A percentile compares a stretch with the other conserved stretches of the same genome.
These are phyloP conservation scores for Circinella minor DNA, from an alignment of 371 early-diverging fungal genomes.

Conservation along the genomic window DNA sequence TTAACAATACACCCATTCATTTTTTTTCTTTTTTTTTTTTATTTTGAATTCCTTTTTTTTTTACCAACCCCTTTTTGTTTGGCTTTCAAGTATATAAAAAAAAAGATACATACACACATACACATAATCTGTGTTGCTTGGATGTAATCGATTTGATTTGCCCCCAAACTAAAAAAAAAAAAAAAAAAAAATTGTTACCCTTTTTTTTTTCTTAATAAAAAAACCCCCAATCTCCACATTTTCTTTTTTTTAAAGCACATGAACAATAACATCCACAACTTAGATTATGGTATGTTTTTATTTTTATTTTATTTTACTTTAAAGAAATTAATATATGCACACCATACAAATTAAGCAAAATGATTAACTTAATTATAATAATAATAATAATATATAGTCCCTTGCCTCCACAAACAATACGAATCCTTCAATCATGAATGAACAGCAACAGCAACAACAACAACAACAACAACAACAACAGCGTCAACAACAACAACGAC, in stretches of 20 bases:
- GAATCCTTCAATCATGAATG: conserved; percentile 15
- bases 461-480: conserved; percentile 11
- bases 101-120: neutral
- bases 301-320: neutral
- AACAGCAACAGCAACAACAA: conserved; percentile 13
- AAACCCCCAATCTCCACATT: too few relatives aligned
- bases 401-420: conserved; percentile 16
- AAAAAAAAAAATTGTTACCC: too few relatives aligned
- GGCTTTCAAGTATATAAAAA: too few relatives aligned
- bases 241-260: neutral
- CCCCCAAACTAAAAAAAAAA: too few relatives aligned
- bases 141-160: conserved; percentile 9
- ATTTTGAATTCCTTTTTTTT: too few relatives aligned
- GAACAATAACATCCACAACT: neutral
- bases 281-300: conserved; percentile 13
- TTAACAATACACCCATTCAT: too few relatives aligned
- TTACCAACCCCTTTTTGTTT: too few relatives aligned
- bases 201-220: too few relatives aligned
- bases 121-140: neutral
- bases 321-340: neutral
- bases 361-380: neutral
- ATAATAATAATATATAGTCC: conserved; percentile 5
- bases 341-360: neutral
- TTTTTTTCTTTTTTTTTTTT: too few relatives aligned
- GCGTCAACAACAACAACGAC: neutral